Evolutionary conservation across 1,284 basidiomycete genomes (phyloP).

Genomic region (Tilletia setariae): DNA sequence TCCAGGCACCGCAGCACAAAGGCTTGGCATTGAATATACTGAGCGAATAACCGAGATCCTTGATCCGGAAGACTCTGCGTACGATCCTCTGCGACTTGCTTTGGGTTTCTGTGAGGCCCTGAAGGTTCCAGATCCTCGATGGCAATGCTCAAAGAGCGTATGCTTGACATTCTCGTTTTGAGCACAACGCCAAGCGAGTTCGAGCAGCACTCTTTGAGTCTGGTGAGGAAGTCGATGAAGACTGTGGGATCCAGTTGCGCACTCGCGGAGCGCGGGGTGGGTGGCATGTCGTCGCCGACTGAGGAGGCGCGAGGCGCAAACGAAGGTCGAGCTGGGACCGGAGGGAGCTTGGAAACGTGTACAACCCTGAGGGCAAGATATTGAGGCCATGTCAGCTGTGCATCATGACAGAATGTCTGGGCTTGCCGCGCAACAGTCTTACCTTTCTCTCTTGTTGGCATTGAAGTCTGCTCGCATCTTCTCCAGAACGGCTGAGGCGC

Average conservation of each 20-base stretch:
- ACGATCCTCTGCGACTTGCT: background rate
- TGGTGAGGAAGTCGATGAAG: constrained; percentile 84
- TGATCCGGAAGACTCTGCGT: background rate
- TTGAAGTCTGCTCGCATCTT: constrained; percentile 39
- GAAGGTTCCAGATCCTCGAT: constrained; percentile 5
- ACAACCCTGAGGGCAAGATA: background rate
- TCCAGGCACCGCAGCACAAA: constrained; percentile 13
- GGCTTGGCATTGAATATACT: constrained; percentile 3
- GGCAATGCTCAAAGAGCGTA: background rate
- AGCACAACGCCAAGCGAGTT: constrained; percentile 77
- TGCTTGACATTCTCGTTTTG: constrained; percentile 59
- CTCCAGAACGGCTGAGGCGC: constrained; percentile 27
- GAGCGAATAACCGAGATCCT: background rate
- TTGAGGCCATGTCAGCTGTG: no score
- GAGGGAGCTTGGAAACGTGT: background rate
- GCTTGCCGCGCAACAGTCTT: background rate
- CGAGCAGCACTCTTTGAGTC: constrained; percentile 82
- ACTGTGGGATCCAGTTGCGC: constrained; percentile 65
- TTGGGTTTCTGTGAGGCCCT: background rate
- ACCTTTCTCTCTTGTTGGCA: constrained; percentile 18
- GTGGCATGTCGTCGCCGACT: background rate
- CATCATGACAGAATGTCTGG: background rate
- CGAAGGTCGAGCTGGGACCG: background rate
- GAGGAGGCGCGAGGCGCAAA: background rate
- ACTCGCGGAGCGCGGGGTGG: background rate